Conservation (phyloP, 2,329 filamentous ascomycete genomes). For the Curvularia lunata region DNA sequence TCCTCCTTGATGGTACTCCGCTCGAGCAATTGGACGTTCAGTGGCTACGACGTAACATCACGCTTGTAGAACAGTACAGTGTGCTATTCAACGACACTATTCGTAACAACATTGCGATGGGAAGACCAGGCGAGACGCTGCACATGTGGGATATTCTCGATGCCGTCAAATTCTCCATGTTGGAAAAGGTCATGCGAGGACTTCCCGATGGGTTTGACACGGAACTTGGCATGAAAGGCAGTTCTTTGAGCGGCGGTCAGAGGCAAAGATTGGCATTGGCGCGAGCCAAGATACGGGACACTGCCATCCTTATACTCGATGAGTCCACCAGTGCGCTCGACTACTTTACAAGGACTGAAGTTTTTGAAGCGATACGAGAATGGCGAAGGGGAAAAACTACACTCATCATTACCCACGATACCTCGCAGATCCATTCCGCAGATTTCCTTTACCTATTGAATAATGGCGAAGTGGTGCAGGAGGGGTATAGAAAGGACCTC, state of each 20-base stretch:
- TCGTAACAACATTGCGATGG: conserved; percentile 78
- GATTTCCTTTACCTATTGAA: conserved; percentile 86
- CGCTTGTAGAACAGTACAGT: conserved; percentile 81
- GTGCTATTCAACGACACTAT: conserved; percentile 83
- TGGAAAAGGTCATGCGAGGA: conserved; percentile 69
- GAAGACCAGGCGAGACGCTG: conserved; percentile 60
- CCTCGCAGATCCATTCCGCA: conserved; percentile 71
- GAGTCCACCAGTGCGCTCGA: conserved; percentile 89
- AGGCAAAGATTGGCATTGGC: conserved; percentile 82
- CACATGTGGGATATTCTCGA: conserved; percentile 62
- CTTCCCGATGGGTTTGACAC: conserved; percentile 77
- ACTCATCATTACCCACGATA: conserved; percentile 90
- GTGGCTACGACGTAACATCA: conserved; percentile 81
- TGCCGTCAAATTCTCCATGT: conserved; percentile 70
- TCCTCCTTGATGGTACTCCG: conserved; percentile 70
- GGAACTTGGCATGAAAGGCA: conserved; percentile 70
- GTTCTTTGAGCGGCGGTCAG: conserved; percentile 81
- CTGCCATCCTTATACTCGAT: conserved; percentile 82
- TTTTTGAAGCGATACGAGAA: conserved; percentile 75
- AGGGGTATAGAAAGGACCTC: conserved; percentile 68
- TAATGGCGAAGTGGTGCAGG: conserved; percentile 68
- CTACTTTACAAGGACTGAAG: conserved; percentile 67
- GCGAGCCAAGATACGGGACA: conserved; percentile 75
- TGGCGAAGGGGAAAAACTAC: conserved; percentile 87
- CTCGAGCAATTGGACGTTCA: conserved; percentile 66